Base-by-base conservation (phyloP, 805 yeast species). In the Spathaspora sp. region DNA sequence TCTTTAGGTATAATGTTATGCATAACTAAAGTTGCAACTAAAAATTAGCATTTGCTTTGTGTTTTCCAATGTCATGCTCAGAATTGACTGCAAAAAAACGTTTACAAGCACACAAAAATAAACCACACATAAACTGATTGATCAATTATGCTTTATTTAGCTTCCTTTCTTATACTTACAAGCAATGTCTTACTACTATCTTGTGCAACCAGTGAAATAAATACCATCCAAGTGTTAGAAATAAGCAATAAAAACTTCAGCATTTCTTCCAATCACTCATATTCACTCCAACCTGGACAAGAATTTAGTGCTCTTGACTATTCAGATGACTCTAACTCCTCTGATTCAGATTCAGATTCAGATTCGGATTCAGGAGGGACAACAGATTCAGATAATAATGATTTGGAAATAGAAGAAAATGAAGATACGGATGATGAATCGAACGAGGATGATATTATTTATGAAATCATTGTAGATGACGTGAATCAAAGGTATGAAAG, bases 131-230 rank as follows among this genome's bases (percentile, higher is more conserved):
- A 35, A 35, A 35, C 18, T 17, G 3, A 29, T 4, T 29, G 10
- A 29, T 42, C 3, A 20, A 42, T 10, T 11, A 50, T 50, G 52
- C 26, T 42, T 17, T 50, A 42, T 42, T 42, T 50, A 40, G 46
- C 49, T 20, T 50, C 52, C 19, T n/a, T 50, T 2, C 14, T 50
- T 20, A 23, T 50, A 32, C 26, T 46, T n/a, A 42, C 52, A 40
- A 45, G 45, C 17, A 26, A 44, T 40, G 19, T 40, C 7, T 32
- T 32, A 19, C 40, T 42, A 16, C 23, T 20, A n/a, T 17, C 38
- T 7, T 17, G 14, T 26, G 17, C 31, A 3, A 42, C 32, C 5
- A 42, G 11, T 42, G 40, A 16, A n/a, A 4, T 7, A 35, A 35
- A n/a, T 35, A 7, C 17, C 17, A 35, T n/a, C 17, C 40, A 35